These are phyloP conservation scores for Nannochloropsis salina DNA, from an alignment of 108 stramenopile genomes.

Conservation along the genomic window DNA sequence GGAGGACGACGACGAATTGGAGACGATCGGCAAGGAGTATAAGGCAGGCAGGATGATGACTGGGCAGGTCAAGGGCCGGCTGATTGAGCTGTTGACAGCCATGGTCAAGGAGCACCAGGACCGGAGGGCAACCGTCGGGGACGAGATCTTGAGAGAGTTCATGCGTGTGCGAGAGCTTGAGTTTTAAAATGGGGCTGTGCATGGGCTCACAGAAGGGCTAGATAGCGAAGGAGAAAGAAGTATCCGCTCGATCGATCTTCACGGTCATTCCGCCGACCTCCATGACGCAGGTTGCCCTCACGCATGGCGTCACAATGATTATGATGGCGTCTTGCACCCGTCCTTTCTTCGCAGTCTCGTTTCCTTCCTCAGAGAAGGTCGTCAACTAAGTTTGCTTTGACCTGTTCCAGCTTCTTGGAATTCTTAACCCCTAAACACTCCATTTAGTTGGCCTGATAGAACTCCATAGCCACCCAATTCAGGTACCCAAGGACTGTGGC, in stretches of 20 bases:
- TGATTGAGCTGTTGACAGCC: conserved; percentile 73
- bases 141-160: conserved; percentile 80
- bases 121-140: conserved; percentile 71
- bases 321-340: no score
- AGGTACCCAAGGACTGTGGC: conserved; percentile 11
- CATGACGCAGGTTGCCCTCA: no score
- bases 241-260: no score
- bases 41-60: conserved; percentile 82
- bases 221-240: no score
- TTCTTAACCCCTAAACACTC: no score
- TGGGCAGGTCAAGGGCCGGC: conserved; percentile 76
- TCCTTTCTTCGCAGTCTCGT: not conserved
- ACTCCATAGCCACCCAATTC: conserved; percentile 24
- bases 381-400: not conserved
- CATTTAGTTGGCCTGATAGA: not conserved
- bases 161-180: conserved; percentile 63
- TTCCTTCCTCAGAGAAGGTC: not conserved
- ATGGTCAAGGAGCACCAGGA: conserved; percentile 81
- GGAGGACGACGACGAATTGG: conserved; percentile 93
- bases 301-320: no score
- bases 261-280: no score
- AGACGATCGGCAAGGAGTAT: conserved; percentile 75
- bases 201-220: no score
- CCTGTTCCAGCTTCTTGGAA: no score
- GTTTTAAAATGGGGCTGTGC: conserved; percentile 17